phyloP scores from a whole-genome alignment of 306 rosid genomes.

The Parietaria judaica region DNA sequence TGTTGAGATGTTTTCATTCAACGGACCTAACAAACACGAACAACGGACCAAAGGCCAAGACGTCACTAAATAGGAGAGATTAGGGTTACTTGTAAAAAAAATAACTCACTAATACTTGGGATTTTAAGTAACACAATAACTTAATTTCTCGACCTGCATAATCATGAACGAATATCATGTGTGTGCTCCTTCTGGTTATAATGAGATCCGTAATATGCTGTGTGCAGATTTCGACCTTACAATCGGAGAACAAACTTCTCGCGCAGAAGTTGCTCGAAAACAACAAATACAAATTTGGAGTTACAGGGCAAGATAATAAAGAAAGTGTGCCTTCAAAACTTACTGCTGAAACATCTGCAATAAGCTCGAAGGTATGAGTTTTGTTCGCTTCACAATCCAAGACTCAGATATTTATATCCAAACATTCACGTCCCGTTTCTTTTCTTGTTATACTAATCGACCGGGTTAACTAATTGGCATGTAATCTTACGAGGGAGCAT shows the following conservation, averaged over 20 bases:
- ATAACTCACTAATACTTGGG: no score
- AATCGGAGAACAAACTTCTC: conserved; percentile 62
- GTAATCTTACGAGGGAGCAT: neutral
- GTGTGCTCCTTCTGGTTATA: conserved; percentile 9
- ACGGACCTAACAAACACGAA: no score
- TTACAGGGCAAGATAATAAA: conserved; percentile 9
- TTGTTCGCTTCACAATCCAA: neutral
- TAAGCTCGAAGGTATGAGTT: conserved; percentile 43
- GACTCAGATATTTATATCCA: no score
- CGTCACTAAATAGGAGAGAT: neutral
- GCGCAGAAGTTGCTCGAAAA: conserved; percentile 51
- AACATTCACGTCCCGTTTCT: neutral
- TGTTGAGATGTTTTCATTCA: no score
- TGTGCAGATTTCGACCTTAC: conserved; percentile 62
- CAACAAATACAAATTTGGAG: conserved; percentile 27
- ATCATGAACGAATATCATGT: neutral
- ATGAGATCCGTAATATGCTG: conserved; percentile 23
- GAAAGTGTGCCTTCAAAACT: conserved; percentile 19
- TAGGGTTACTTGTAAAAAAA: no score
- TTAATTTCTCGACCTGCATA: no score
- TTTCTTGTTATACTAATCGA: neutral
- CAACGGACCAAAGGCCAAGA: no score
- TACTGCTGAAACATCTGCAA: conserved; percentile 20
- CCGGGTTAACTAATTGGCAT: conserved; percentile 6
- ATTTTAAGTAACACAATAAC: no score